Percentiles rank a stretch among this genome's conserved stretches.
These are phyloP conservation scores for Phytophthora sojae DNA, from an alignment of 352 stramenopile species.

Conservation along the genomic window DNA sequence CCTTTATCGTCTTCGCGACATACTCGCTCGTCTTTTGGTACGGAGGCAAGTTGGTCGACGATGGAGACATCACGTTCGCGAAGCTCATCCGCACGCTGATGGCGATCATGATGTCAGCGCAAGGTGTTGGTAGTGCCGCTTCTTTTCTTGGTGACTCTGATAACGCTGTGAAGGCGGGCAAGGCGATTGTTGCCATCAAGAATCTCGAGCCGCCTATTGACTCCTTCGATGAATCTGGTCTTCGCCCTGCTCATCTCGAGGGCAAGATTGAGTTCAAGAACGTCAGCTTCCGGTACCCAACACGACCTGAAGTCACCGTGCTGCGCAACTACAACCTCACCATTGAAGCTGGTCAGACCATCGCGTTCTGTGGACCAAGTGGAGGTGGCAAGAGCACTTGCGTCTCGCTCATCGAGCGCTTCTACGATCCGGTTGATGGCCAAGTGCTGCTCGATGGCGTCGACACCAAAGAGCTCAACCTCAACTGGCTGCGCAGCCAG, in stretches of 20 bases:
- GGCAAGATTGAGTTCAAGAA: constrained; percentile 55
- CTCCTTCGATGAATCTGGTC: constrained; percentile 39
- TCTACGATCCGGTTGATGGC: constrained; percentile 66
- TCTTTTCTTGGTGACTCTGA: constrained; percentile 55
- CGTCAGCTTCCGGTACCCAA: constrained; percentile 81
- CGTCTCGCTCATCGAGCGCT: constrained; percentile 58
- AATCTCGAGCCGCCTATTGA: constrained; percentile 44
- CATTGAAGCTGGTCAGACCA: constrained; percentile 64
- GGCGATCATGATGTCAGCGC: constrained; percentile 53
- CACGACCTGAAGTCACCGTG: constrained; percentile 60
- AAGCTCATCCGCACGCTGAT: constrained; percentile 58
- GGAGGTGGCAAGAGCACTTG: constrained; percentile 55
- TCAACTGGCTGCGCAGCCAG: constrained; percentile 57
- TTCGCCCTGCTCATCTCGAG: constrained; percentile 20
- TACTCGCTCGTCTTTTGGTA: constrained; percentile 72
- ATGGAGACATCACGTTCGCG: constrained; percentile 46
- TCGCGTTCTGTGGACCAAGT: constrained; percentile 59
- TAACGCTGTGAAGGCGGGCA: constrained; percentile 65
- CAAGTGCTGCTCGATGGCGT: constrained; percentile 79
- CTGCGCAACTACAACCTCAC: constrained; percentile 84
- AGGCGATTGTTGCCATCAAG: constrained; percentile 40
- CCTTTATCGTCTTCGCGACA: constrained; percentile 50
- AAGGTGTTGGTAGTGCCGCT: constrained; percentile 37
- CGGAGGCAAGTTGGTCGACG: constrained; percentile 50
- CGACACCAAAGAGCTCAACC: constrained; percentile 56